Evolutionary conservation across 2,329 filamentous ascomycete species (phyloP).

Genomic region (Talaromyces sp.): DNA sequence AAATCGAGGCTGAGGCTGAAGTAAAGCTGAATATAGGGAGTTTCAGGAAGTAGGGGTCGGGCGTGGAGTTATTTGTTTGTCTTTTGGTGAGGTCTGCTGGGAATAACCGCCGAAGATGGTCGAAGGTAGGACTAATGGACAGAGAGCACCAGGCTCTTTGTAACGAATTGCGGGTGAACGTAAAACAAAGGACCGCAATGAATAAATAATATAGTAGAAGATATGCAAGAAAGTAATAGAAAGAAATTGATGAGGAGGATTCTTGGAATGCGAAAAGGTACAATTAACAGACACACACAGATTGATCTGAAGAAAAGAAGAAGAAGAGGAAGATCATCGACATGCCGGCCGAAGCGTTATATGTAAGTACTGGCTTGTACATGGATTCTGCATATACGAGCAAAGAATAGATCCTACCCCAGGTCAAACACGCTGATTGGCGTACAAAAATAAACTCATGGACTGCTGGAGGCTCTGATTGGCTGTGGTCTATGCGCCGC

Average conservation of each 20-base stretch:
- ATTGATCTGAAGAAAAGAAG: slow-evolving; percentile 1
- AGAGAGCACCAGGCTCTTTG: slow-evolving; percentile 3
- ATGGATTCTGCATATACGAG: not conserved
- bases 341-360: slow-evolving; percentile 3
- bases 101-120: not conserved
- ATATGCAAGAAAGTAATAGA: slow-evolving; percentile 11
- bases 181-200: not conserved
- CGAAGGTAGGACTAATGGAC: not conserved
- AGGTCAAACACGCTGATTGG: not conserved
- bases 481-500: not conserved
- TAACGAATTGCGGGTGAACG: not conserved
- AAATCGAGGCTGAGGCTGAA: not conserved
- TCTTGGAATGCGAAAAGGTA: not conserved
- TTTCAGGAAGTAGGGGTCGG: not conserved
- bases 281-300: slow-evolving; percentile 3
- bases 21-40: not conserved
- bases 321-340: slow-evolving; percentile 5
- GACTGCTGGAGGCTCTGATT: not conserved
- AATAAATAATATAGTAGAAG: not conserved
- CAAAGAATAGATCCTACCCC: slow-evolving; percentile 18
- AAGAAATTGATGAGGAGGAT: slow-evolving; percentile 15
- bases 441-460: slow-evolving; percentile 15
- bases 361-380: slow-evolving; percentile 11
- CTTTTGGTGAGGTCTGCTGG: not conserved
- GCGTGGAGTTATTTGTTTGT: not conserved